Evolutionary conservation across 345 rosid species (phyloP), one percentile per base, ranked within the genome.

Genomic region (Passiflora organensis): DNA sequence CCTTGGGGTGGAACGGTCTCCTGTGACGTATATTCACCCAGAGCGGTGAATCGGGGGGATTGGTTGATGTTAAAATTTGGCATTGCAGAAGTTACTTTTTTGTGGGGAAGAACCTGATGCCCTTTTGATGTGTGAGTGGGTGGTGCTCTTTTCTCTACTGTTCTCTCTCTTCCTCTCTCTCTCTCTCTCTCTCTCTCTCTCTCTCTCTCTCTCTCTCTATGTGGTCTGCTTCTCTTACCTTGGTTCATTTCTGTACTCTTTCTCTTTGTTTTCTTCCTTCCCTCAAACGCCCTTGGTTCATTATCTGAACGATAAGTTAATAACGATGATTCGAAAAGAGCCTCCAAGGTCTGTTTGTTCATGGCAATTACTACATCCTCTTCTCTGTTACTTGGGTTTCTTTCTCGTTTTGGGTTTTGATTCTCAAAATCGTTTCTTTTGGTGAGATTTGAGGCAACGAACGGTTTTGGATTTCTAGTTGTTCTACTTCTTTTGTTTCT

Each of bases 71-170:
- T 2, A 28, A 2, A 28, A 28, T 28, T 28, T 3, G 34, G 34
- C 8, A 28, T 28, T 2, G 34, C n/a, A n/a, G n/a, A n/a, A n/a
- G n/a, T n/a, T 55, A 43, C 64, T 69, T 72, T 78, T 53, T 60
- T 41, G 72, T 24, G 68, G 23, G 63, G 22, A 46, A 59, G 83
- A 76, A 73, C 78, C 76, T 62, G 85, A 76, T 82, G 77, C 82
- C 76, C 71, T 75, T 72, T 71, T 80, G 83, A 82, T 78, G 89
- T 67, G 74, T 55, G 64, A 77, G 81, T 82, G 89, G 81, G 81
- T 79, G 84, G 81, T 77, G 76, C 67, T 77, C 72, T 70, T 56
- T 70, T 63, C 25, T 38, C n/a, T n/a, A 43, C 58, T 59, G 47
- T 48, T 49, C 20, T 23, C 6, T 12, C 25, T 28, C n/a, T 38